Evolutionary conservation across 2,329 filamentous ascomycete genomes (phyloP).

Genomic region (Fusarium sp.): DNA sequence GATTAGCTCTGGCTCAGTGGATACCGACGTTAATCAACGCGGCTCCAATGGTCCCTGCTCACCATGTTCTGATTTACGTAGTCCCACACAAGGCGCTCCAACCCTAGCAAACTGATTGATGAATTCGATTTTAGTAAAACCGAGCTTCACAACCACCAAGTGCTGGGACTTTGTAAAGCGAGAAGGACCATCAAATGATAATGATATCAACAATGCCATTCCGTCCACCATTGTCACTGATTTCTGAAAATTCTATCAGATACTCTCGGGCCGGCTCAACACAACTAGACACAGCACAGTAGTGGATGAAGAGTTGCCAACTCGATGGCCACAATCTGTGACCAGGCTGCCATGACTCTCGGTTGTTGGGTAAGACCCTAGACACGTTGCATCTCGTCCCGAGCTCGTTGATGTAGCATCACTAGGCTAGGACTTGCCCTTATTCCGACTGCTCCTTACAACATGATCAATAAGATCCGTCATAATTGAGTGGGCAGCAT

Average conservation of each 20-base stretch:
- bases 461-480: not conserved
- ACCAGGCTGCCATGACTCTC: conserved; percentile 1
- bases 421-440: not conserved
- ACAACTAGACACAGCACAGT: not conserved
- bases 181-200: not conserved
- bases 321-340: conserved; percentile 13
- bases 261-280: not conserved
- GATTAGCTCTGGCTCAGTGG: conserved; percentile 29
- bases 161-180: not conserved
- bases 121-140: not conserved
- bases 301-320: conserved; percentile 22
- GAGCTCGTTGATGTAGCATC: conserved; percentile 10
- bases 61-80: not conserved
- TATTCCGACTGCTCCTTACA: not conserved
- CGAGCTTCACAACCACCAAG: not conserved
- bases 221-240: not conserved
- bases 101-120: not conserved
- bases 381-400: conserved; percentile 14
- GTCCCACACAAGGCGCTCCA: conserved; percentile 1
- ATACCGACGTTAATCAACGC: conserved; percentile 23
- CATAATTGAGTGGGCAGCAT: not conserved
- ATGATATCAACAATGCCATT: not conserved
- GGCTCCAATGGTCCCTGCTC: conserved; percentile 25
- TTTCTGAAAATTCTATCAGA: not conserved
- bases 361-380: conserved; percentile 20